These are phyloP conservation scores for Gossypium bickii DNA, from an alignment of 345 rosid species.

Conservation along the genomic window DNA sequence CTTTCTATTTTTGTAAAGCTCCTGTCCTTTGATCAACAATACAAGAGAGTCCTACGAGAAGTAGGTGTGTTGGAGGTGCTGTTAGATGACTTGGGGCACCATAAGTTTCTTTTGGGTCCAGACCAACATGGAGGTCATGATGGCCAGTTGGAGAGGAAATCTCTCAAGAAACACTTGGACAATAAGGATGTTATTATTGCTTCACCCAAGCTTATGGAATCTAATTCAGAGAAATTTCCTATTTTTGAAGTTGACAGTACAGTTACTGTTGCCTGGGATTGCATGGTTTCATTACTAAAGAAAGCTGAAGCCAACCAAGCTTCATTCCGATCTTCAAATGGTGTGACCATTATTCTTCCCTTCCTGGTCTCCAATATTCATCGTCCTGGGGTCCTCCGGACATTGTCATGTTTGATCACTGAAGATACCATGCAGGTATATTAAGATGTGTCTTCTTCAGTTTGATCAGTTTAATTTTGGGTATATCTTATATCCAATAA, in stretches of 20 bases:
- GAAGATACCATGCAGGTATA: constrained; percentile 90
- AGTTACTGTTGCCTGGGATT: constrained; percentile 89
- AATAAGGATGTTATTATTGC: constrained; percentile 76
- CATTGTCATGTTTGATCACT: constrained; percentile 85
- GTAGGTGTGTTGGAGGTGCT: constrained; percentile 94
- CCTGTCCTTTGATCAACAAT: constrained; percentile 94
- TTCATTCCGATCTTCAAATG: constrained; percentile 84
- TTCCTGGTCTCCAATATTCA: constrained; percentile 75
- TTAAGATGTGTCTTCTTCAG: constrained; percentile 1
- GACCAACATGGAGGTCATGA: constrained; percentile 44
- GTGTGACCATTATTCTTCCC: constrained; percentile 79
- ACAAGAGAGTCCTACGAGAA: constrained; percentile 93
- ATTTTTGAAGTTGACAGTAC: constrained; percentile 84
- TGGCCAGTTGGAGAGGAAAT: constrained; percentile 53
- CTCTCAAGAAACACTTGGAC: constrained; percentile 79
- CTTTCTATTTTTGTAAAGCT: constrained; percentile 95
- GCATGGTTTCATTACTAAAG: constrained; percentile 84
- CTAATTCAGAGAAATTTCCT: constrained; percentile 69
- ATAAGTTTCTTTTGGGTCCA: constrained; percentile 76
- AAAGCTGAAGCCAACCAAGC: constrained; percentile 91
- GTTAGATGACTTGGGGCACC: constrained; percentile 90
- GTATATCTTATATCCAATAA: neutral
- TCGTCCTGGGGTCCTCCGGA: constrained; percentile 85
- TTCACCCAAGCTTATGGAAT: constrained; percentile 84
- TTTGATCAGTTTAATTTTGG: constrained; percentile 4